Base-by-base conservation (phyloP, 495 filamentous ascomycete genomes). In the Venustampulla echinocandica region DNA sequence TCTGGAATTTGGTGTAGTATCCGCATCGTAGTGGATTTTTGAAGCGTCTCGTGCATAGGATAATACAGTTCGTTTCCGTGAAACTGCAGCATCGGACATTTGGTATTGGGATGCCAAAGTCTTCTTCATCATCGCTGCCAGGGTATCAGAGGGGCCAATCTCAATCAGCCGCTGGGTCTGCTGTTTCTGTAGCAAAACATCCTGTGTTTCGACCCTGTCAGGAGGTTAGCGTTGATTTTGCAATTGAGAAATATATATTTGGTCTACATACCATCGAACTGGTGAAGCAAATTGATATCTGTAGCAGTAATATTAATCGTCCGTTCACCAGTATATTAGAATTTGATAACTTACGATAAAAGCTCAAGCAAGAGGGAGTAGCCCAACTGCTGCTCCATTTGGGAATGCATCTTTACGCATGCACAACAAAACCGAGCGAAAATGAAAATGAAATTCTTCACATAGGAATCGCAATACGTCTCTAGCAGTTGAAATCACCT, bases 231-330 rank as follows among this genome's bases (percentile, higher is more conserved):
- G 18, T 25, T 25, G 22, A 23, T 42, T 42, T 25, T 4, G 17
- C 13, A 46, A 10, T 17, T 47, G 10, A 27, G 35, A 10, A 15
- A 27, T 27, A 9, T 35, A 19, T 9, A 21, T 14, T 11, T 11
- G 9, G 14, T 39, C 5, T 1, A 4, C 35, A 17, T 25, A 47
- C 44, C 44, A 47, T 47, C 28, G 13, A 9, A 47, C 44, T n/a
- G 44, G 44, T n/a, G 9, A 47, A 13, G 44, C 44, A 21, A 47
- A 47, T 47, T 47, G 44, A 40, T 47, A 23, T 17, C 44, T 47
- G 35, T 38, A 20, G 15, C 27, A 30, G n/a, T n/a, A n/a, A n/a
- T n/a, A n/a, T 30, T 30, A 30, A n/a, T n/a, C n/a, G 27, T n/a
- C 27, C n/a, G 27, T 30, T 7, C 7, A n/a, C 7, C 7, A 30